A percentile compares a stretch with the other conserved stretches of the same genome.
These are phyloP conservation scores for Naganishia kalamii DNA, from an alignment of 768 basidiomycete species.

Conservation along the genomic window DNA sequence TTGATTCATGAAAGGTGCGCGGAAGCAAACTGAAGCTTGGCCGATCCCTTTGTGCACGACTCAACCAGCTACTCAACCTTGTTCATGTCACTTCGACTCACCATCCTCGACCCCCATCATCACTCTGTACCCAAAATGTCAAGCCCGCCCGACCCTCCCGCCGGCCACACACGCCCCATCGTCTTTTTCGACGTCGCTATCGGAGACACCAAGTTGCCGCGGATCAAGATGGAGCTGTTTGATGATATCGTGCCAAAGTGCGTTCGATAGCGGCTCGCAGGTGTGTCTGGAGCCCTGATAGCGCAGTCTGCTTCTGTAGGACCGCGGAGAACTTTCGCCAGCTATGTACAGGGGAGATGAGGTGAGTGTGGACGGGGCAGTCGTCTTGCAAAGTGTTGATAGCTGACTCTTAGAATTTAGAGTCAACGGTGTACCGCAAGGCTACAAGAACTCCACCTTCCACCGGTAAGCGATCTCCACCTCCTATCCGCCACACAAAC, in stretches of 20 bases:
- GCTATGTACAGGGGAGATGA: constrained; percentile 92
- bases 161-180: constrained; percentile 58
- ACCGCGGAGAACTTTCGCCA: constrained; percentile 98
- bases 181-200: constrained; percentile 97
- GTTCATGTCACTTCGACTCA: neutral
- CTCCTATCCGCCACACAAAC: neutral
- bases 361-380: constrained; percentile 55
- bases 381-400: neutral
- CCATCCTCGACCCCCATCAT: neutral
- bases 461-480: constrained; percentile 61
- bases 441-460: constrained; percentile 85
- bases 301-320: constrained; percentile 48
- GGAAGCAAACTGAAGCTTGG: too few relatives aligned
- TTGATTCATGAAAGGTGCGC: too few relatives aligned
- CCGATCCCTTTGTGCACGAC: too few relatives aligned
- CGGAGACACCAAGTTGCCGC: constrained; percentile 89
- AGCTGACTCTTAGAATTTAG: constrained; percentile 33
- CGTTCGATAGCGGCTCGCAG: constrained; percentile 31
- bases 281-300: neutral
- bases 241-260: constrained; percentile 93
- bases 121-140: neutral
- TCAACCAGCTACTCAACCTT: neutral
- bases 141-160: constrained; percentile 32
- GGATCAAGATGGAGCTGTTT: constrained; percentile 96
- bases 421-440: constrained; percentile 76